These are phyloP conservation scores for Saposhnikovia divaricata DNA, from an alignment of 129 eudicot genomes.

Conservation along the genomic window DNA sequence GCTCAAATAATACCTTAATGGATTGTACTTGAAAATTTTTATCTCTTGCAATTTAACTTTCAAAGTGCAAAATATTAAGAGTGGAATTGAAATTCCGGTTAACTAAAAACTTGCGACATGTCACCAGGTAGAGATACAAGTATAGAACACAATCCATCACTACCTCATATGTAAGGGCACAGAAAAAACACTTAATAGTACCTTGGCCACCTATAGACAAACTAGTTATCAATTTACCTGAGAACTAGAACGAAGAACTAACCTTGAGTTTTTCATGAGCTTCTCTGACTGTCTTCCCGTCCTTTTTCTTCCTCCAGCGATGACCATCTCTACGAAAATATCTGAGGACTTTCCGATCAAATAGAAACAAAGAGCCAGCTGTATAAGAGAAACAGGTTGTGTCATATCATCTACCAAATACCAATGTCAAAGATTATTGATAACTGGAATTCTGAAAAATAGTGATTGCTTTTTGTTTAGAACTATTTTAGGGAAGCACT, in stretches of 20 bases:
- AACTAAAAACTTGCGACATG: background rate
- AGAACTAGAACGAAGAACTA: background rate
- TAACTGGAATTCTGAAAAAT: background rate
- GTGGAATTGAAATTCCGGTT: background rate
- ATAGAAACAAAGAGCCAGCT: conserved; percentile 51
- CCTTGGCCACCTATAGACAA: background rate
- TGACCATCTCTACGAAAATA: conserved; percentile 55
- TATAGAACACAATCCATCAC: background rate
- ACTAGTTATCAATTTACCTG: background rate
- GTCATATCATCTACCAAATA: background rate
- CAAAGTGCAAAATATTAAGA: background rate
- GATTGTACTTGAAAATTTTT: background rate
- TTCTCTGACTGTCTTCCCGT: conserved; percentile 47
- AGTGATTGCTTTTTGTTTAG: background rate
- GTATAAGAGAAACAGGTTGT: background rate
- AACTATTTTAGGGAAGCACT: background rate
- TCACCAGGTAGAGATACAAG: background rate
- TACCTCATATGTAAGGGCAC: background rate
- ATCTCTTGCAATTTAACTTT: background rate
- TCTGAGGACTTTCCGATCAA: conserved; percentile 33
- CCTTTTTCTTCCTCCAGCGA: conserved; percentile 53
- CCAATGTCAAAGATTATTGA: background rate
- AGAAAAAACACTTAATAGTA: background rate
- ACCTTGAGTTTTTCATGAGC: conserved; percentile 60
- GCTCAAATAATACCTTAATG: background rate